phyloP scores from a whole-genome alignment of 2,329 filamentous ascomycete genomes.

The Chrysoporthe puriensis region DNA sequence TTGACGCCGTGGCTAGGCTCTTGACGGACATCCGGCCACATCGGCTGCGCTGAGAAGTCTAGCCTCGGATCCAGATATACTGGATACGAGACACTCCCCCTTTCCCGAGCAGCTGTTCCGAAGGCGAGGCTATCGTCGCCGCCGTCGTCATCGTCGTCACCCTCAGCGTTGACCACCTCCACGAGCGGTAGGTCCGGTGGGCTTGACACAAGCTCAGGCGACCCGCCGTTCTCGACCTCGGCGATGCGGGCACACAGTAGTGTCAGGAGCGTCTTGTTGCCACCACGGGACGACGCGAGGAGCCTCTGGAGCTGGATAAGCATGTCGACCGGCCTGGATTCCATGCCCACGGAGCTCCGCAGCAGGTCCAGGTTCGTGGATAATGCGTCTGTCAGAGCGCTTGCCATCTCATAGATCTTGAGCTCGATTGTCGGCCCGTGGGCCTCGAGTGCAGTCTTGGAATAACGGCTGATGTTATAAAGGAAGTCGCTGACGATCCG shows the following conservation, averaged over 20 bases:
- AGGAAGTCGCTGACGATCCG: conserved; percentile 52
- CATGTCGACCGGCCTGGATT: conserved; percentile 40
- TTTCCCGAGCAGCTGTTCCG: background rate
- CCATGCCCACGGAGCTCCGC: conserved; percentile 19
- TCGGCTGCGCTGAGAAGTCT: conserved; percentile 12
- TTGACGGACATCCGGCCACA: conserved; percentile 19
- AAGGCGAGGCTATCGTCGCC: background rate
- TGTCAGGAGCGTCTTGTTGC: conserved; percentile 45
- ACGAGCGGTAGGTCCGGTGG: conserved; percentile 7
- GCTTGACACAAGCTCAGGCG: conserved; percentile 14
- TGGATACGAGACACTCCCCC: conserved; percentile 11
- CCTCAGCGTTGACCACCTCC: conserved; percentile 15
- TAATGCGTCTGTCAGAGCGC: conserved; percentile 47
- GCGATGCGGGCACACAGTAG: conserved; percentile 37
- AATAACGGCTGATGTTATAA: conserved; percentile 46
- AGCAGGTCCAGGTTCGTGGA: conserved; percentile 33
- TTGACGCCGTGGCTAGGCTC: conserved; percentile 13
- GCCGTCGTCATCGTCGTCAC: conserved; percentile 21
- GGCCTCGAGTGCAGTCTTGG: conserved; percentile 50
- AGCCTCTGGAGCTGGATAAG: conserved; percentile 44
- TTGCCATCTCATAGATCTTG: conserved; percentile 52
- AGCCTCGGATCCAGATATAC: conserved; percentile 11
- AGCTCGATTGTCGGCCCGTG: conserved; percentile 54
- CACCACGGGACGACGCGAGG: conserved; percentile 47
- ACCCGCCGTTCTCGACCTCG: conserved; percentile 25